These are phyloP conservation scores for Gremmenia infestans DNA, from an alignment of 2,329 filamentous ascomycete genomes.

Conservation along the genomic window DNA sequence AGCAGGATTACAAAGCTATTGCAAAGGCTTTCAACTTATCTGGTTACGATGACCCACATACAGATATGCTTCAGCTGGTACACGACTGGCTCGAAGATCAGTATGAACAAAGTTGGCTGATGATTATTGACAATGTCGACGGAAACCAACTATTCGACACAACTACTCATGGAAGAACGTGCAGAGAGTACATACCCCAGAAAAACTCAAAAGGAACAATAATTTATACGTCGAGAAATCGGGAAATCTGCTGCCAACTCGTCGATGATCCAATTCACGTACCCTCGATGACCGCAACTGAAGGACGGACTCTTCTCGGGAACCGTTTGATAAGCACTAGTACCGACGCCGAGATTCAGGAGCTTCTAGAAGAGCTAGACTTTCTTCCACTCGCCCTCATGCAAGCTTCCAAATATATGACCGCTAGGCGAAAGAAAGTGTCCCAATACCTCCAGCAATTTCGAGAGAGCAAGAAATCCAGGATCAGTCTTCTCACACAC, in stretches of 20 bases:
- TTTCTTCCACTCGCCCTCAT: slow-evolving; percentile 28
- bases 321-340: neutral
- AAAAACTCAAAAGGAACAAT: neutral
- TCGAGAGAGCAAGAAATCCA: slow-evolving; percentile 29
- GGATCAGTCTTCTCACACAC: slow-evolving; percentile 26
- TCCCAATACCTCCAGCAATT: slow-evolving; percentile 37
- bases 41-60: slow-evolving; percentile 14
- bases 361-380: slow-evolving; percentile 22
- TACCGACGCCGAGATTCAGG: neutral
- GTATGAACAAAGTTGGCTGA: slow-evolving; percentile 17
- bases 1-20: slow-evolving; percentile 18
- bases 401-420: slow-evolving; percentile 28
- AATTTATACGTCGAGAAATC: neutral
- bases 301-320: neutral
- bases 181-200: neutral
- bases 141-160: slow-evolving; percentile 8
- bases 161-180: neutral
- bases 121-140: slow-evolving; percentile 23
- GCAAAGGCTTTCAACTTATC: slow-evolving; percentile 13
- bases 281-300: neutral
- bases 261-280: neutral
- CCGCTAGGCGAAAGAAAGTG: slow-evolving; percentile 25
- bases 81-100: slow-evolving; percentile 16
- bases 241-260: neutral
- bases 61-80: slow-evolving; percentile 13